Evolutionary conservation across 1,139 yeast genomes (phyloP).

Genomic region (Geotrichum macrosporum): DNA sequence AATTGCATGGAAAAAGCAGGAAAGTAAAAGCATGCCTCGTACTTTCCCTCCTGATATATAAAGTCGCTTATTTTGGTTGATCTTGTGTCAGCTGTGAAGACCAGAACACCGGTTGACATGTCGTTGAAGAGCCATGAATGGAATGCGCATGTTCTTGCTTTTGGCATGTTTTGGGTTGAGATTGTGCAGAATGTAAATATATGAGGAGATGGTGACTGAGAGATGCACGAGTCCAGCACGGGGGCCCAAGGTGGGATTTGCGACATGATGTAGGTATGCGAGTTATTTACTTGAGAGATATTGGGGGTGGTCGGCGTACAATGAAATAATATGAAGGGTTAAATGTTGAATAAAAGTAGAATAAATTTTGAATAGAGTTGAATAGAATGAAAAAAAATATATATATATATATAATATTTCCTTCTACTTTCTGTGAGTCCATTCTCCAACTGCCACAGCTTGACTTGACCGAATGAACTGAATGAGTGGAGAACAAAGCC

Average conservation of each 20-base stretch:
- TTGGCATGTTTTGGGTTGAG: slow-evolving; percentile 53
- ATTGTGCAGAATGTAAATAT: slow-evolving; percentile 68
- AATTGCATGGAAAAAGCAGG: slow-evolving; percentile 59
- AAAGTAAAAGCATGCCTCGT: slow-evolving; percentile 77
- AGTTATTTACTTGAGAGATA: no score
- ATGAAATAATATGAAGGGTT: not conserved
- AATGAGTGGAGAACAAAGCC: not conserved
- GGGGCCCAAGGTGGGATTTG: slow-evolving; percentile 35
- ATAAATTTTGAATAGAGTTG: no score
- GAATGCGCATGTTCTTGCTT: slow-evolving; percentile 63
- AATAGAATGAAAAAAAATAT: not conserved
- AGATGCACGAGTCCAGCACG: slow-evolving; percentile 27
- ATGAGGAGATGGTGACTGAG: slow-evolving; percentile 28
- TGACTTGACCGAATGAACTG: no score
- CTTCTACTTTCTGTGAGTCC: no score
- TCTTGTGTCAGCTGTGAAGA: slow-evolving; percentile 70
- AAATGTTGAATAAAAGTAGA: no score
- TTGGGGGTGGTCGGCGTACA: not conserved
- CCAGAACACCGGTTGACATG: slow-evolving; percentile 59
- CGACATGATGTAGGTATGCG: slow-evolving; percentile 24
- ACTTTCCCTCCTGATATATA: slow-evolving; percentile 45
- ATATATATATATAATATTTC: not conserved
- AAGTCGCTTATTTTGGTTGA: slow-evolving; percentile 60
- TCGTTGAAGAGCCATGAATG: slow-evolving; percentile 75
- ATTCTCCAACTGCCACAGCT: no score